Base-by-base conservation (phyloP, 176 grass and related monocot genomes). In the Carex kokanica region DNA sequence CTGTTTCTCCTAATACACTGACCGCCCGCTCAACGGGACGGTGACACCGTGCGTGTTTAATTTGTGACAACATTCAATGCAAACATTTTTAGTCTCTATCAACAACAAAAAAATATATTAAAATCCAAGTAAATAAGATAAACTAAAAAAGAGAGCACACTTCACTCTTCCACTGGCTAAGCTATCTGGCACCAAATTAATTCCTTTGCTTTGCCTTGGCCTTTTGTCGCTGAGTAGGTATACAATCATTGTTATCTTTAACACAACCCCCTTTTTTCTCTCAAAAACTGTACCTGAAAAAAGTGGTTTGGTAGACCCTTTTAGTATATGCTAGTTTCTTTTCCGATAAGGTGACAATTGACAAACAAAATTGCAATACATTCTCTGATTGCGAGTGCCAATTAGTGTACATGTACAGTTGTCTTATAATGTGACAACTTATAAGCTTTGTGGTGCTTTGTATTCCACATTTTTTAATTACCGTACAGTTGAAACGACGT, bases 231-330 rank as follows among this genome's bases (percentile, higher is more conserved):
- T 34, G 65, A 74, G 83, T 78, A 38, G 67, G 69, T 78, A 77
- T 24, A 36, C 83, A 85, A 85, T 85, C 67, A 85, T 78, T 85
- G n/a, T 75, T 72, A 77, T 85, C 70, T 85, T 74, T 75, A 62
- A 60, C 70, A 77, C 17, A 64, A 54, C 27, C 51, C 18, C 27
- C 51, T n/a, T 14, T 71, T 67, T 83, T 54, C 23, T 16, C 8
- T 85, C 60, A 34, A 60, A n/a, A 60, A 59, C 54, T 85, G 45
- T 1, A 59, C 25, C 58, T 66, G 20, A 52, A 25, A 82, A 82
- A 82, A 82, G 79, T 82, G 79, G 79, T 82, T 85, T 49, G 83
- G 63, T 63, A 85, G 67, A 62, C 69, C 32, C 83, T 60, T 82
- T 82, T 82, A 65, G 45, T 81, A 64, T 25, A 47, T 64, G 55